Evolutionary conservation across 768 basidiomycete species (phyloP).

Genomic region (Boletales sp.): DNA sequence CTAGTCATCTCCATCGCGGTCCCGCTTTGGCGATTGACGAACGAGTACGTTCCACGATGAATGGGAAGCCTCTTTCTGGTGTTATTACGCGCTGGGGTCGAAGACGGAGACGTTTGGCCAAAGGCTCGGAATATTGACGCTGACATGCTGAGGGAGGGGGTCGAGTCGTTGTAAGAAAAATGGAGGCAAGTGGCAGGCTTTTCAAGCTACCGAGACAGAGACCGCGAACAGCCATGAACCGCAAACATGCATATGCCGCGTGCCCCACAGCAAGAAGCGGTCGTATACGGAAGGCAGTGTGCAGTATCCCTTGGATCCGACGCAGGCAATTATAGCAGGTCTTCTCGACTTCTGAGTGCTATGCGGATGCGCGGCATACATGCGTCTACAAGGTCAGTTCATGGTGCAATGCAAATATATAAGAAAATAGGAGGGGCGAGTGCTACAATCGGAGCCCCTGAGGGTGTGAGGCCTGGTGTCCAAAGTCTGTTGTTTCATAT

Average conservation of each 20-base stretch:
- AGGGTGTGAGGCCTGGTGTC: neutral
- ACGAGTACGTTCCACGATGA: conserved; percentile 29
- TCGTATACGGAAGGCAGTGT: conserved; percentile 10
- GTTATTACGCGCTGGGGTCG: conserved; percentile 10
- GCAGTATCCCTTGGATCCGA: conserved; percentile 6
- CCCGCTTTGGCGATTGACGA: conserved; percentile 31
- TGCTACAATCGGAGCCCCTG: neutral
- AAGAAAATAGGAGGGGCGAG: neutral
- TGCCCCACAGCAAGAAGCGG: conserved; percentile 4
- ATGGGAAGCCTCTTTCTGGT: conserved; percentile 22
- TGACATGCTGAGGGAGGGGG: conserved; percentile 12
- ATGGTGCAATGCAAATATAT: neutral
- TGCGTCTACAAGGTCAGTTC: neutral
- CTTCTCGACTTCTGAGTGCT: conserved; percentile 21
- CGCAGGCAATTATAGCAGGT: neutral
- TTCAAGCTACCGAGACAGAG: conserved; percentile 10
- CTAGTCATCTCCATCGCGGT: conserved; percentile 29
- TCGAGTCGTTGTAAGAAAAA: neutral
- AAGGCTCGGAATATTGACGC: conserved; percentile 20
- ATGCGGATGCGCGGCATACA: conserved; percentile 4
- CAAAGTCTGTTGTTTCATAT: neutral
- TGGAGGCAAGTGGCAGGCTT: neutral
- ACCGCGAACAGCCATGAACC: conserved; percentile 11
- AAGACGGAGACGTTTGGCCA: conserved; percentile 8
- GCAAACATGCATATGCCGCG: conserved; percentile 17